Evolutionary conservation across 371 early-diverging fungal species (phyloP), one percentile per base, ranked within the genome.

Genomic region (Circinella minor): DNA sequence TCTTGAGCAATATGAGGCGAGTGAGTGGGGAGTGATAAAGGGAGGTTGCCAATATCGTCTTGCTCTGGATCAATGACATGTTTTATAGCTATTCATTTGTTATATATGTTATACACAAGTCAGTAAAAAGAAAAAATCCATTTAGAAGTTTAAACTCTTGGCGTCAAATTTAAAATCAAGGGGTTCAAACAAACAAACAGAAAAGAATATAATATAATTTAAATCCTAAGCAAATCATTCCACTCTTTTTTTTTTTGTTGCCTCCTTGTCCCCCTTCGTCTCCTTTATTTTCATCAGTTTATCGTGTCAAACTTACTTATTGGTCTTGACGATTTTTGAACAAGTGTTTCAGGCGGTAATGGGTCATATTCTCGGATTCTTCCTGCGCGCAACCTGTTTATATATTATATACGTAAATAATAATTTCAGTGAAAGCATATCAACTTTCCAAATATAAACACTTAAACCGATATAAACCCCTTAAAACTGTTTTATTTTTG

Each of bases 1-100:
- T 69, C 66, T 57, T 60, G 73, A 9, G 62, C 65, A 10, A 68
- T 36, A 20, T 68, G 69, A 4, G 69, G 61, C 0, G 70, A 65
- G 36, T 55, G 15, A 15, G 60, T 14, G 7, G 38, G 57, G 6
- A 67, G 6, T 13, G 55, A 39, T 2, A 67, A 46, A n/a, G 67
- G 65, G 6, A 70, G 46, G 14, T 65, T 34, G n/a, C 51, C 36
- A 7, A 65, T n/a, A 3, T 51, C 55, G 43, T 54, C 60, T 57
- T 34, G 20, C 27, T 57, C 57, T 34, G 67, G 47, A 67, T 67
- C 46, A 47, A 67, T 47, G 34, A 46, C 11, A 27, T 46, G 67
- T 48, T 46, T 67, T 17, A 59, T 43, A 18, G 36, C 67, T 67
- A 59, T 10, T 9, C 3, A 43, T 11, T 9, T 43, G 3, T 6